Evolutionary conservation across 805 yeast genomes (phyloP).

Genomic region (Lipomyces lipofer): DNA sequence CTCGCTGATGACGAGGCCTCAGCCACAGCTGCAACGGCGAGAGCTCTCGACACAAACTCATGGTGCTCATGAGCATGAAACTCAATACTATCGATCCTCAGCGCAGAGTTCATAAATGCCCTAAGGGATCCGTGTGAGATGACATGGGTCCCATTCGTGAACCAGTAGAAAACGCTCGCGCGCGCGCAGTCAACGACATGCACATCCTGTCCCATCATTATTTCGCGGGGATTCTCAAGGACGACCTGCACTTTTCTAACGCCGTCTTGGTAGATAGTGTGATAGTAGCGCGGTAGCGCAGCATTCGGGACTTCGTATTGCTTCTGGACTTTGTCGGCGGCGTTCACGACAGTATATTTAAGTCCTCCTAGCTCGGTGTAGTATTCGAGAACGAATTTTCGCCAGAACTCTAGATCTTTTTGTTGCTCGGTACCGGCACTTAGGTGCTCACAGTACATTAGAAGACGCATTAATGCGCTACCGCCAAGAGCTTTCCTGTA

Average conservation of each 20-base stretch:
- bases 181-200: constrained; percentile 56
- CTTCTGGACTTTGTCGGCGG: constrained; percentile 47
- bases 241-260: constrained; percentile 54
- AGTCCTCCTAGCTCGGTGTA: constrained; percentile 55
- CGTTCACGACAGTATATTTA: constrained; percentile 47
- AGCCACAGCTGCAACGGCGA: constrained; percentile 9
- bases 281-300: constrained; percentile 64
- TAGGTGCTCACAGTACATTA: constrained; percentile 52
- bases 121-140: constrained; percentile 61
- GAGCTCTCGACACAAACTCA: constrained; percentile 41
- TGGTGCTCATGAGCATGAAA: constrained; percentile 51
- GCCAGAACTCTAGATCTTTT: constrained; percentile 53
- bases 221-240: constrained; percentile 50
- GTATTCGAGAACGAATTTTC: constrained; percentile 49
- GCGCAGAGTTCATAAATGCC: constrained; percentile 59
- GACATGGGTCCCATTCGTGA: constrained; percentile 69
- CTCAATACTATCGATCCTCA: constrained; percentile 74
- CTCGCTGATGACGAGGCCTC: constrained; percentile 2
- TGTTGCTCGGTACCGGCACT: constrained; percentile 48
- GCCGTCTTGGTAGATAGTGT: constrained; percentile 53
- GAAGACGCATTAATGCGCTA: constrained; percentile 51
- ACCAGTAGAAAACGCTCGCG: constrained; percentile 52
- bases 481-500: constrained; percentile 49
- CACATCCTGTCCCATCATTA: constrained; percentile 54
- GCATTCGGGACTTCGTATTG: constrained; percentile 65